phyloP scores from a whole-genome alignment of 2,329 filamentous ascomycete species.

The Fusarium sp. region DNA sequence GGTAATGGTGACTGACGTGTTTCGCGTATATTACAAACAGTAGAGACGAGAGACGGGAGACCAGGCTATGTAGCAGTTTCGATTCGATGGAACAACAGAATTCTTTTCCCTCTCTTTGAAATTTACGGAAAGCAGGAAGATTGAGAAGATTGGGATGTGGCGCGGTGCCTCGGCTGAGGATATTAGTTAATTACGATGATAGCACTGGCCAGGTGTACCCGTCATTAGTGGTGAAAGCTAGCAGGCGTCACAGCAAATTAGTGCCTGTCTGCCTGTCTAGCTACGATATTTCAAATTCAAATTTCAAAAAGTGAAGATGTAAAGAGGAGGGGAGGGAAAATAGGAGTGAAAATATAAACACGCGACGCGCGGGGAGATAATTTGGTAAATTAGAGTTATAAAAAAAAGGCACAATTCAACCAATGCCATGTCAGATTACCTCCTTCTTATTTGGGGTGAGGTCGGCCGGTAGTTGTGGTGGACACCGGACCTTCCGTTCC shows the following conservation, averaged over 20 bases:
- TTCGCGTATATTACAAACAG: background rate
- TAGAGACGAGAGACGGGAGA: slow-evolving; percentile 1
- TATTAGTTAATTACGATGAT: slow-evolving; percentile 41
- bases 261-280: slow-evolving; percentile 1
- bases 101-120: background rate
- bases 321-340: slow-evolving; percentile 8
- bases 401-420: slow-evolving; percentile 7
- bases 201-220: slow-evolving; percentile 14
- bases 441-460: slow-evolving; percentile 30
- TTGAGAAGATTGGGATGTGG: slow-evolving; percentile 16
- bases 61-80: slow-evolving; percentile 1
- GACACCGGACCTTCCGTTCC: slow-evolving; percentile 12
- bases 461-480: slow-evolving; percentile 20
- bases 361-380: slow-evolving; percentile 19
- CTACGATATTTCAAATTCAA: slow-evolving; percentile 1
- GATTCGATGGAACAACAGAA: background rate
- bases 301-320: slow-evolving; percentile 1
- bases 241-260: slow-evolving; percentile 3
- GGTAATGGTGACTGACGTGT: slow-evolving; percentile 22
- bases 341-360: background rate
- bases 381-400: slow-evolving; percentile 14
- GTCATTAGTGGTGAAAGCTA: slow-evolving; percentile 22
- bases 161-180: slow-evolving; percentile 29
- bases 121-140: background rate
- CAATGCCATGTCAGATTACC: background rate